Evolutionary conservation across 2,329 filamentous ascomycete species (phyloP).

Genomic region (Huntiella bhutanensis): DNA sequence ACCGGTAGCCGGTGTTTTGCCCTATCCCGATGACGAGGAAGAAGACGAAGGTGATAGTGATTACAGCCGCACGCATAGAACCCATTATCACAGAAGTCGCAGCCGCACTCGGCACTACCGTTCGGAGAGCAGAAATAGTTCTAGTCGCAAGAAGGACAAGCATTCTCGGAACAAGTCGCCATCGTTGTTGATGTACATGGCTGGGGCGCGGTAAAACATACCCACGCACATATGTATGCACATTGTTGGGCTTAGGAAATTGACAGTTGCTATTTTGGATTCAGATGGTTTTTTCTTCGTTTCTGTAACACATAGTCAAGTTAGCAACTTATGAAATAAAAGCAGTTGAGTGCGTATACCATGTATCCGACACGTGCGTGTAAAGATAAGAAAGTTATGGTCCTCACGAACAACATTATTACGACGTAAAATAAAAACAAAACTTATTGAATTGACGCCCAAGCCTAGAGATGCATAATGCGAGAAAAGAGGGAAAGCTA

Average conservation of each 20-base stretch:
- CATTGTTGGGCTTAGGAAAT: background rate
- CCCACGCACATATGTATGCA: background rate
- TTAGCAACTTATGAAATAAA: no score
- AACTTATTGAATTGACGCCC: background rate
- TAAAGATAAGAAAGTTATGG: background rate
- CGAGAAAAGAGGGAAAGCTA: background rate
- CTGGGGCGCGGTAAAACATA: constrained; percentile 23
- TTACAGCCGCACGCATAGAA: constrained; percentile 17
- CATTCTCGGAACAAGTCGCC: constrained; percentile 35
- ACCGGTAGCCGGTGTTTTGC: no score
- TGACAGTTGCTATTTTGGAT: background rate
- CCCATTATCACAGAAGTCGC: constrained; percentile 24
- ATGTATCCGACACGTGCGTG: no score
- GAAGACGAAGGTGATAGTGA: constrained; percentile 23
- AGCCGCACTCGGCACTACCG: constrained; percentile 11
- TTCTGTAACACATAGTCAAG: background rate
- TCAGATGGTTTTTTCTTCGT: no score
- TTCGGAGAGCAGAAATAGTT: constrained; percentile 30
- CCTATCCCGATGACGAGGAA: background rate
- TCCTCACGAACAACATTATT: background rate
- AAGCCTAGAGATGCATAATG: constrained; percentile 5
- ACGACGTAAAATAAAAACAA: background rate
- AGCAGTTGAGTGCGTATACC: no score
- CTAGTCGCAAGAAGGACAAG: constrained; percentile 37
- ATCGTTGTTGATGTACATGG: constrained; percentile 36